Percentiles rank a stretch among this genome's conserved stretches.
phyloP scores from a whole-genome alignment of 176 grass and related monocot genomes.

The Aegilops longissima region DNA sequence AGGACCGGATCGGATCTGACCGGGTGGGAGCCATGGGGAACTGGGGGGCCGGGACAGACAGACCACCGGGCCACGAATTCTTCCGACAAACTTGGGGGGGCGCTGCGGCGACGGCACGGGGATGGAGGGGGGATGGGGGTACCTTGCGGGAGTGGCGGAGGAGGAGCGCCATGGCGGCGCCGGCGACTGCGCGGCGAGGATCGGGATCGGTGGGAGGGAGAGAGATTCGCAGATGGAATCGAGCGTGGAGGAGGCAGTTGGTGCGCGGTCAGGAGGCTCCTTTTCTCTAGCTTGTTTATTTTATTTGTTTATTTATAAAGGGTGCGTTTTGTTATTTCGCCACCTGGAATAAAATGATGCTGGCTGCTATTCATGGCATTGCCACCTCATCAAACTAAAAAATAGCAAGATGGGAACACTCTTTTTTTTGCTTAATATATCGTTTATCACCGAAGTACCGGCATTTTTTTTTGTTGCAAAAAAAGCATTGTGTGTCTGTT shows the following conservation, averaged over 20 bases:
- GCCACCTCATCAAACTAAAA: too few relatives aligned
- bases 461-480: too few relatives aligned
- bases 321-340: background rate
- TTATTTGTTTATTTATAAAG: background rate
- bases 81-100: background rate
- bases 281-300: background rate
- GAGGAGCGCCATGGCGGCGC: slow-evolving; percentile 1
- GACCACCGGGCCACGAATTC: background rate
- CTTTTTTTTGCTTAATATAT: too few relatives aligned
- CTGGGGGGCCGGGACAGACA: background rate
- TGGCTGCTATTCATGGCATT: too few relatives aligned
- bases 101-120: background rate
- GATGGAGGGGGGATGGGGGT: background rate
- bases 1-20: background rate
- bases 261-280: background rate
- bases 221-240: background rate
- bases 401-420: too few relatives aligned
- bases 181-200: background rate
- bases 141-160: slow-evolving; percentile 17
- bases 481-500: accelerated
- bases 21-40: background rate
- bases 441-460: too few relatives aligned
- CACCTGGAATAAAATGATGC: too few relatives aligned
- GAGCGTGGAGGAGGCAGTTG: background rate
- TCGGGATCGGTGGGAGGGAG: background rate